These are phyloP conservation scores for Paratinospora sagittata DNA, from an alignment of 164 flowering plant genomes.

Conservation along the genomic window DNA sequence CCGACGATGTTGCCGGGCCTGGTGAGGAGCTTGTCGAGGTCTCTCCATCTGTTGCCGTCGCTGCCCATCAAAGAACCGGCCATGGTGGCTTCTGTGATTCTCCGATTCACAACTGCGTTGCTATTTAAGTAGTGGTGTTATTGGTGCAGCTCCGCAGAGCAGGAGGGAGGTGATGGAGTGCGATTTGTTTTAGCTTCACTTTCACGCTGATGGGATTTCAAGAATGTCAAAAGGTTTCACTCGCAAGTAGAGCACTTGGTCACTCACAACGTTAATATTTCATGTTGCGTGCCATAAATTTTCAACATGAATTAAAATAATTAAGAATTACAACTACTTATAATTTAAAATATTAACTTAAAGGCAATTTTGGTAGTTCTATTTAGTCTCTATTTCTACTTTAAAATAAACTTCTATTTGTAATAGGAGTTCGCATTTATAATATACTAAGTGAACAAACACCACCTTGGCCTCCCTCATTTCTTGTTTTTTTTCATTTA, in stretches of 20 bases:
- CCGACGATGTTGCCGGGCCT: slow-evolving; percentile 82
- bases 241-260: neutral
- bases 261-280: neutral
- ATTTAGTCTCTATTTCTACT: too few species aligned
- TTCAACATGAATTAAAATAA: too few species aligned
- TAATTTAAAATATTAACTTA: too few species aligned
- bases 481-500: too few species aligned
- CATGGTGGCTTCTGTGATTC: slow-evolving; percentile 11
- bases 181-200: neutral
- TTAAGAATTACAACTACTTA: too few species aligned
- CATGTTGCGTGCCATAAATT: too few species aligned
- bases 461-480: too few species aligned
- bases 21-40: slow-evolving; percentile 91
- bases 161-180: neutral
- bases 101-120: neutral
- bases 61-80: slow-evolving; percentile 10
- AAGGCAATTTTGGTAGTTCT: neutral
- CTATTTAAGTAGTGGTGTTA: neutral
- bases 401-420: too few species aligned
- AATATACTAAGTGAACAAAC: too few species aligned
- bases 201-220: neutral
- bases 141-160: neutral
- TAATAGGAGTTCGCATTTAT: too few species aligned
- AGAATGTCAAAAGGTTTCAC: neutral
- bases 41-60: slow-evolving; percentile 52